Percentiles rank a stretch among this genome's conserved stretches.
Conservation (phyloP, 169 alveolate species). For the Cryptosporidium viatorum region DNA sequence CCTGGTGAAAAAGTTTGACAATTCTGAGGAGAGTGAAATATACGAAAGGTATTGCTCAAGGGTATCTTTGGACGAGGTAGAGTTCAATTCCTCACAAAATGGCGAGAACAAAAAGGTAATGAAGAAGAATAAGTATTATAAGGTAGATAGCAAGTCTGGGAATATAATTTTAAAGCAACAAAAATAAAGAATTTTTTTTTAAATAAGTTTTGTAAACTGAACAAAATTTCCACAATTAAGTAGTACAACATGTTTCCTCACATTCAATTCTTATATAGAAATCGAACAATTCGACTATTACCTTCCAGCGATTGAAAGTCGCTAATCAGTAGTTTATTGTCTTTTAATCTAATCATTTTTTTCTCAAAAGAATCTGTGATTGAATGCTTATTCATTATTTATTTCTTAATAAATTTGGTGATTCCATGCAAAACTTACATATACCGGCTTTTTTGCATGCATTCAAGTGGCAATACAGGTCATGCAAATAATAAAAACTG, state of each 20-base stretch:
- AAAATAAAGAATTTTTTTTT: neutral
- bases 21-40: slow-evolving; percentile 1
- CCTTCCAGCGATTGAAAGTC: neutral
- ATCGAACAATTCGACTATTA: neutral
- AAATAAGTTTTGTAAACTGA: neutral
- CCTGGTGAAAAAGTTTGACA: neutral
- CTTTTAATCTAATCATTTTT: neutral
- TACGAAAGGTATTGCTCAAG: slow-evolving; percentile 61
- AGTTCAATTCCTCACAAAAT: slow-evolving; percentile 18
- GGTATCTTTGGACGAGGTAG: slow-evolving; percentile 54
- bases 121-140: slow-evolving; percentile 7
- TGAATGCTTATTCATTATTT: neutral
- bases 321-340: neutral
- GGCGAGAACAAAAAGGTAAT: neutral
- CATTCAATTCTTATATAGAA: neutral
- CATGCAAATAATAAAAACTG: neutral
- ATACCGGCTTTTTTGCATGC: slow-evolving; percentile 1
- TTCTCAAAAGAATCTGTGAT: neutral
- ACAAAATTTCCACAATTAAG: too few species aligned
- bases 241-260: too few species aligned
- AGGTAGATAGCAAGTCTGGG: slow-evolving; percentile 44
- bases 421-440: neutral
- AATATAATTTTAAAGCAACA: slow-evolving; percentile 35
- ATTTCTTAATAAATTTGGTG: neutral
- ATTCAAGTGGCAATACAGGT: neutral